A percentile compares a stretch with the other conserved stretches of the same genome.
Conservation (phyloP, 192 early-diverging fungal species). For the Umbelopsis ramanniana region DNA sequence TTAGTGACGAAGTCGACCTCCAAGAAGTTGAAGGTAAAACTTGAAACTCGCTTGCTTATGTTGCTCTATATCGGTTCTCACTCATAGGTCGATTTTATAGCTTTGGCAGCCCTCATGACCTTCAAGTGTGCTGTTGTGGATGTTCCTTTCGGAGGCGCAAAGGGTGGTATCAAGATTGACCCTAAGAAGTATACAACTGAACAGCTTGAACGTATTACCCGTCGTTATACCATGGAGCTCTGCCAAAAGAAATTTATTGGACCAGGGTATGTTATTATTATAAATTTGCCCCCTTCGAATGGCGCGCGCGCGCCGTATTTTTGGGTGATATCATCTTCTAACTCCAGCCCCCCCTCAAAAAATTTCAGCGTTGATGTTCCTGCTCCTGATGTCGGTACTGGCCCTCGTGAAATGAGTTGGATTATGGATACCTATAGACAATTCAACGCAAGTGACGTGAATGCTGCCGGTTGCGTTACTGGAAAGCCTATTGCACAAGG, state of each 20-base stretch:
- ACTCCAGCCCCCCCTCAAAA: not conserved
- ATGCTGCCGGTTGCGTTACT: conserved; percentile 82
- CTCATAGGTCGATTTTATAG: conserved; percentile 31
- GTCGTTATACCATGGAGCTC: conserved; percentile 80
- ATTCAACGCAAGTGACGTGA: conserved; percentile 80
- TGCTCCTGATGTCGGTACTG: conserved; percentile 84
- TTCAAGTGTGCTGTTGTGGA: conserved; percentile 88
- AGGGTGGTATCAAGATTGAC: conserved; percentile 84
- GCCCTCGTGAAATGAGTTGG: conserved; percentile 85
- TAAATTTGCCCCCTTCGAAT: conserved; percentile 12
- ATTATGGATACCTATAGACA: conserved; percentile 86
- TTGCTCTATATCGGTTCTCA: not conserved
- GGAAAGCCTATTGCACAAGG: conserved; percentile 81
- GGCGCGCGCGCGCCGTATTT: too few relatives aligned
- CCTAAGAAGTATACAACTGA: conserved; percentile 75
- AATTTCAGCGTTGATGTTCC: conserved; percentile 70
- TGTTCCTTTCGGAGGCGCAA: conserved; percentile 80
- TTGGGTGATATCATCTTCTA: not conserved
- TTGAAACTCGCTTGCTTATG: not conserved
- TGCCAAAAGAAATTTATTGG: conserved; percentile 89
- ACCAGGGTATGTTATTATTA: conserved; percentile 48
- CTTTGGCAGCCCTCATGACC: conserved; percentile 83
- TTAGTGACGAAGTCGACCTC: conserved; percentile 75
- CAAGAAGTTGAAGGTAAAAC: conserved; percentile 71
- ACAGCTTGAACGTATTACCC: conserved; percentile 80